Evolutionary conservation across 208 protist species (phyloP), one percentile per base, ranked within the genome.

Genomic region (Tritrichomonas foetus): DNA sequence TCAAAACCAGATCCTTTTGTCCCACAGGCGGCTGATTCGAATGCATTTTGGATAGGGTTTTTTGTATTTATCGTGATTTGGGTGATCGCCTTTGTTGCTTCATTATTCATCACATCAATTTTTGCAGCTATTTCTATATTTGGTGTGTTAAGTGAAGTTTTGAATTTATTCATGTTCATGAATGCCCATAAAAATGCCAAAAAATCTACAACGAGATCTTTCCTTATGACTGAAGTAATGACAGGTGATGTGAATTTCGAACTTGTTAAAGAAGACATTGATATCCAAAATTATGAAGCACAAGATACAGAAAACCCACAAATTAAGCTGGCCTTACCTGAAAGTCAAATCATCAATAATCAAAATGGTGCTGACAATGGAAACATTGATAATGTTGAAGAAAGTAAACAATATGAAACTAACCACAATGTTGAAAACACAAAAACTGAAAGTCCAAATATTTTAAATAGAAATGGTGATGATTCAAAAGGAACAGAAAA

Each of bases 1-100:
- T 82, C 74, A n/a, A 82, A 89, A 89, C 78, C 78, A 57, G 47
- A 89, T 89, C 78, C 78, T 39, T 89, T 89, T 89, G 78, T 89
- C 39, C 78, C 78, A 36, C 13, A 0, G 0, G 8, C 1, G 0
- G 1, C 20, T 5, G 78, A 89, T 57, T 89, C 47, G 3, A 89
- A 57, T 57, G 5, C 78, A 20, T 89, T 89, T 57, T 89, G 78
- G 78, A 39, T 61, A 0, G 27, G 13, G 20, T 57, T 89, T 30
- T 39, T 89, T 57, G 11, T 47, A 33, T 44, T 22, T 53, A 39
- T 89, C 20, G 20, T 89, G 53, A 5, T 13, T 39, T 89, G 47
- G 41, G 2, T 57, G 3, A 53, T 84, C 8, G 20, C 33, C 36
- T 14, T 44, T 50, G 9, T 82, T 50, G 8, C 50, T 50, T 3